These are phyloP conservation scores for Debaryomyces prosopidis DNA, from an alignment of 805 yeast species.

Conservation along the genomic window DNA sequence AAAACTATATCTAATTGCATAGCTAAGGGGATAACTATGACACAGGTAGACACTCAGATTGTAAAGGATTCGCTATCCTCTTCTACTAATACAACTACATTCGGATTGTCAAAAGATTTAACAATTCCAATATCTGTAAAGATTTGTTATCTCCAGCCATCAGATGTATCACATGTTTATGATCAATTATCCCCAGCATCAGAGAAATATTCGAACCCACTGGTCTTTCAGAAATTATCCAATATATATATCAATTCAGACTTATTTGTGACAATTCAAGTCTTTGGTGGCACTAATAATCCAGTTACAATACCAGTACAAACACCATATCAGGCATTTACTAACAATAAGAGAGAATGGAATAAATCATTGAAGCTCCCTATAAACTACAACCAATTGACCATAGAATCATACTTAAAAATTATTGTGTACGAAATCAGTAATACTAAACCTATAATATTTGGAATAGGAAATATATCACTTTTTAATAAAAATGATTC, in stretches of 20 bases:
- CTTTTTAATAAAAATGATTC: conserved; percentile 56
- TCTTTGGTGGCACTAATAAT: conserved; percentile 31
- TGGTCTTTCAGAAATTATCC: conserved; percentile 33
- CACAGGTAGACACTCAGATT: not conserved
- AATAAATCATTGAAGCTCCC: conserved; percentile 75
- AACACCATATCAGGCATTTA: conserved; percentile 35
- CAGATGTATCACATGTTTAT: conserved; percentile 4
- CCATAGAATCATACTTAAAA: conserved; percentile 57
- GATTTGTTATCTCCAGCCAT: conserved; percentile 29
- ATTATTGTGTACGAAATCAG: conserved; percentile 70
- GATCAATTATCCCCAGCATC: conserved; percentile 23
- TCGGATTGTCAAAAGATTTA: conserved; percentile 42
- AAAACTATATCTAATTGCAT: too few species aligned
- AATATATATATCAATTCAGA: conserved; percentile 35
- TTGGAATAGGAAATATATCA: conserved; percentile 61
- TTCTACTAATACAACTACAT: conserved; percentile 25
- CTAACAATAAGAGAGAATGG: conserved; percentile 53
- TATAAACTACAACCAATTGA: conserved; percentile 68
- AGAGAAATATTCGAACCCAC: conserved; percentile 36
- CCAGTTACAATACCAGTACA: conserved; percentile 31
- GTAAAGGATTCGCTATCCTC: conserved; percentile 6
- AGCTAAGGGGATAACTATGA: not conserved
- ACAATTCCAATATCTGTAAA: conserved; percentile 32
- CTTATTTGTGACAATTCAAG: conserved; percentile 29
- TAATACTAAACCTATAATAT: conserved; percentile 49